These are phyloP conservation scores for Chlamydomonas reinhardtii DNA, from an alignment of 163 green algal species.

Conservation along the genomic window DNA sequence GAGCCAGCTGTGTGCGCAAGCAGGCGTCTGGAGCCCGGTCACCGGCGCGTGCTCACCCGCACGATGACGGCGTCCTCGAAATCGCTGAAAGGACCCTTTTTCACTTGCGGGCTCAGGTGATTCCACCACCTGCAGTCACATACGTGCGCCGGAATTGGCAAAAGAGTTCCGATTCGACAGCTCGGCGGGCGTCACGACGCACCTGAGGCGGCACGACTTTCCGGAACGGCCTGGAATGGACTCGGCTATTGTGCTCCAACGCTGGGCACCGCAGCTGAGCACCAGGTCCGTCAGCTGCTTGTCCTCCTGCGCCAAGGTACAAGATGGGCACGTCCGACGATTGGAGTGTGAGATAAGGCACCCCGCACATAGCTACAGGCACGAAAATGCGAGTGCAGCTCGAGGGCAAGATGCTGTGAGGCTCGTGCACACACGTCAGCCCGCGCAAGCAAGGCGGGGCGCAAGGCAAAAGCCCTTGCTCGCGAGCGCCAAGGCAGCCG, in stretches of 20 bases:
- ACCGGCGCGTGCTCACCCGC: constrained; percentile 16
- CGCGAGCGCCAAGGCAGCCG: too few species aligned
- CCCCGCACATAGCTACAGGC: background rate
- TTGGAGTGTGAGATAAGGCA: background rate
- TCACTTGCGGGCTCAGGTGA: constrained; percentile 90
- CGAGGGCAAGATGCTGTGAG: background rate
- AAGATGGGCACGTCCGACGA: background rate
- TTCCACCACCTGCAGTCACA: constrained; percentile 87
- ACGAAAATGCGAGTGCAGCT: background rate
- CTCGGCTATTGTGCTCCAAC: constrained; percentile 51
- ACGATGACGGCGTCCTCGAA: constrained; percentile 74
- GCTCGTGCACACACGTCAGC: too few species aligned
- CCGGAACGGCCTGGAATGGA: constrained; percentile 34
- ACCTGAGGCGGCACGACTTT: constrained; percentile 44
- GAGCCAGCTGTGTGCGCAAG: background rate
- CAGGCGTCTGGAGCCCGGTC: too few species aligned
- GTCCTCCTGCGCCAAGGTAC: constrained; percentile 30
- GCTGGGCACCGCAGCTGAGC: constrained; percentile 2
- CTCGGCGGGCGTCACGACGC: background rate
- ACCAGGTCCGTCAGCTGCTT: constrained; percentile 46
- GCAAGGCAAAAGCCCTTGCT: too few species aligned
- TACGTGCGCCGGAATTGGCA: background rate
- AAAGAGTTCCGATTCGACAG: too few species aligned
- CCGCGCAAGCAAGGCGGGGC: too few species aligned
- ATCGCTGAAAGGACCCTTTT: constrained; percentile 73